A percentile compares a stretch with the other conserved stretches of the same genome.
phyloP scores from a whole-genome alignment of 108 stramenopile genomes.

The Conticribra weissflogii region DNA sequence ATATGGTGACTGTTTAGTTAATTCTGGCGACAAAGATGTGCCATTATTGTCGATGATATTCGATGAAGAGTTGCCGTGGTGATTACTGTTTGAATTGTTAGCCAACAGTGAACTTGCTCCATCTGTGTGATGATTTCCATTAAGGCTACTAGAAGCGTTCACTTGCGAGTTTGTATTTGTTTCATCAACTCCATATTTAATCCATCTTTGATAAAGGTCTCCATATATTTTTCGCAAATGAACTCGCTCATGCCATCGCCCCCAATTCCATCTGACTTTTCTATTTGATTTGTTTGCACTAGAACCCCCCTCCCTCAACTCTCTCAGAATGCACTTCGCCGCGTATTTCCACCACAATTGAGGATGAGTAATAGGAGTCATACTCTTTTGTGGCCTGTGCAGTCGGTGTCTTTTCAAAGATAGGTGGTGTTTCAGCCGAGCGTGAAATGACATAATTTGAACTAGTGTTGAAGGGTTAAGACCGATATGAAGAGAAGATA shows the following conservation, averaged over 20 bases:
- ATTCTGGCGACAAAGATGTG: no score
- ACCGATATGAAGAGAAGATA: slow-evolving; percentile 1
- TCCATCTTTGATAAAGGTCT: slow-evolving; percentile 54
- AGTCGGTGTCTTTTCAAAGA: slow-evolving; percentile 51
- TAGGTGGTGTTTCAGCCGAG: slow-evolving; percentile 49
- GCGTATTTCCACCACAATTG: slow-evolving; percentile 67
- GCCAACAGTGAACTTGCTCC: no score
- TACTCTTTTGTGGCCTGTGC: slow-evolving; percentile 37
- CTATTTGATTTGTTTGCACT: neutral
- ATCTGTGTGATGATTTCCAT: slow-evolving; percentile 8
- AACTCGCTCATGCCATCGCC: slow-evolving; percentile 46
- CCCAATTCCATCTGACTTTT: slow-evolving; percentile 55
- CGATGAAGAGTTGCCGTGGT: neutral
- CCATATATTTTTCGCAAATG: slow-evolving; percentile 50
- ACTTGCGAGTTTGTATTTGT: slow-evolving; percentile 1
- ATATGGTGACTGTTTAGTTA: no score
- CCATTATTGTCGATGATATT: no score
- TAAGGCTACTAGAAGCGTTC: neutral
- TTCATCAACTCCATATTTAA: slow-evolving; percentile 1
- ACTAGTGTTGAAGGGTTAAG: slow-evolving; percentile 2
- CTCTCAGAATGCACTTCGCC: slow-evolving; percentile 41
- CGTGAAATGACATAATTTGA: slow-evolving; percentile 11
- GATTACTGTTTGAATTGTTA: neutral
- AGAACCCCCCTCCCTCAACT: slow-evolving; percentile 45
- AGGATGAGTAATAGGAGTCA: slow-evolving; percentile 44